phyloP scores from a whole-genome alignment of 2,329 filamentous ascomycete species.

The Xylaria sp. region DNA sequence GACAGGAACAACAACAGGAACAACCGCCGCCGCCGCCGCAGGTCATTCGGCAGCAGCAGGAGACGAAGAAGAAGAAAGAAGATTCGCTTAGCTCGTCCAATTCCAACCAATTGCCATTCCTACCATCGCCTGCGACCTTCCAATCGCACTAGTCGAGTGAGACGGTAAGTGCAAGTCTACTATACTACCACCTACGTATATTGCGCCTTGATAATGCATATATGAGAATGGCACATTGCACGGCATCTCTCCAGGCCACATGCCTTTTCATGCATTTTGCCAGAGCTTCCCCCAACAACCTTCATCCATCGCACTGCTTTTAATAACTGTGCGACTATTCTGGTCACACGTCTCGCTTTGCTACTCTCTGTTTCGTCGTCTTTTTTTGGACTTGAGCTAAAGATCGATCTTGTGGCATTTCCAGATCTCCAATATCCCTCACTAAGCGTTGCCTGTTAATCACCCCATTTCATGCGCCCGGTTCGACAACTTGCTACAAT shows the following conservation, averaged over 20 bases:
- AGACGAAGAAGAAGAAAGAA: constrained; percentile 1
- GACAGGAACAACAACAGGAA: constrained; percentile 5
- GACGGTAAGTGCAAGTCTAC: constrained; percentile 22
- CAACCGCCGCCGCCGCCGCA: constrained; percentile 11
- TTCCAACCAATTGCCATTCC: constrained; percentile 13
- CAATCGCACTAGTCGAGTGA: constrained; percentile 12
- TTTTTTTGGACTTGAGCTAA: constrained; percentile 35
- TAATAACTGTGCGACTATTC: constrained; percentile 3
- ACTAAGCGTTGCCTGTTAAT: constrained; percentile 22
- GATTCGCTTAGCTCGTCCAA: constrained; percentile 1
- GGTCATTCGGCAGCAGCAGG: constrained; percentile 7
- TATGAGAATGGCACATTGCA: constrained; percentile 7
- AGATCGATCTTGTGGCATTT: constrained; percentile 20
- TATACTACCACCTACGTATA: constrained; percentile 7
- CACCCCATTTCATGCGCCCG: constrained; percentile 21
- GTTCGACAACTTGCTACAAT: constrained; percentile 24
- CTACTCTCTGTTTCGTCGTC: constrained; percentile 10
- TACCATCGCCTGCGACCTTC: constrained; percentile 12
- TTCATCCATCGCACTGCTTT: constrained; percentile 5
- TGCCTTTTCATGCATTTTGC: constrained; percentile 3
- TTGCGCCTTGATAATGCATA: constrained; percentile 25
- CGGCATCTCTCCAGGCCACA: neutral
- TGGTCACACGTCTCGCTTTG: constrained; percentile 3
- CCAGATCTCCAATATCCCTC: constrained; percentile 28
- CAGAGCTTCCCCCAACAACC: constrained; percentile 4